phyloP scores from a whole-genome alignment of 495 filamentous ascomycete genomes.

The Xylaria castorea region DNA sequence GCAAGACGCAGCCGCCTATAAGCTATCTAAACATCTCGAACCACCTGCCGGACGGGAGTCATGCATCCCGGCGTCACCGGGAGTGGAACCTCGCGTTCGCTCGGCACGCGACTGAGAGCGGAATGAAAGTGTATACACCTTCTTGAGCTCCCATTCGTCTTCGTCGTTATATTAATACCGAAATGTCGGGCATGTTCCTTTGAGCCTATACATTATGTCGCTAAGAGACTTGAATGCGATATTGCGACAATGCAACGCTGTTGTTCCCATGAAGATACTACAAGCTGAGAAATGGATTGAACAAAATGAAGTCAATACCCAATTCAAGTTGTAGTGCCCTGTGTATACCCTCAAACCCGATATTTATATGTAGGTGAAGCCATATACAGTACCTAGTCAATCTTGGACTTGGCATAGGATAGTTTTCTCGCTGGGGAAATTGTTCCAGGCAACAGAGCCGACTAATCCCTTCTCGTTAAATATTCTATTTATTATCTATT shows the following conservation, averaged over 20 bases:
- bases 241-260: neutral
- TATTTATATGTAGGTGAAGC: neutral
- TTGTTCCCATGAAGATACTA: neutral
- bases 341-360: neutral
- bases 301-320: neutral
- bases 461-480: neutral
- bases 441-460: neutral
- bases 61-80: slow-evolving; percentile 5
- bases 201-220: neutral
- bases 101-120: slow-evolving; percentile 15
- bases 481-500: neutral
- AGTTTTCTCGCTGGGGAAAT: neutral
- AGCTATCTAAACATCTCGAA: neutral
- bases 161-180: neutral
- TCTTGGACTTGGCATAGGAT: neutral
- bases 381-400: neutral
- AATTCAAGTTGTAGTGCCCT: neutral
- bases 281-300: neutral
- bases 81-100: slow-evolving; percentile 13
- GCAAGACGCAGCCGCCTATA: neutral
- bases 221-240: neutral
- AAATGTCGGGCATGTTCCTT: neutral
- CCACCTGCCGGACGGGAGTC: neutral
- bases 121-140: neutral
- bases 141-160: neutral